Evolutionary conservation across 805 yeast species (phyloP).

Genomic region (Kluyveromyces starmeri): DNA sequence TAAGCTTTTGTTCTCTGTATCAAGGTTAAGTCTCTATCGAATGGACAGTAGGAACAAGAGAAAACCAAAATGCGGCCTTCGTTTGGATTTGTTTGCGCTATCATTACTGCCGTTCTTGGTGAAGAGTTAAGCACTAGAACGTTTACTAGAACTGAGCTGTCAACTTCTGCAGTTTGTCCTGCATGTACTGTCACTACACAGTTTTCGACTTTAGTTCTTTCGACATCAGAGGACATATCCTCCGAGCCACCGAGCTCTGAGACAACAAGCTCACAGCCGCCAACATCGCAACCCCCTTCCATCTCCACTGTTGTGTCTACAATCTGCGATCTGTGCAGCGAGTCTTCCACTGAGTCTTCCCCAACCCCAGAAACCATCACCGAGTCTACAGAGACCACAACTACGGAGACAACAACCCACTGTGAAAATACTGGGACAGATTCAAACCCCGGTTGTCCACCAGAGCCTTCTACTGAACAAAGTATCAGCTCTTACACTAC

Average conservation of each 20-base stretch:
- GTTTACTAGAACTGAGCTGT: conserved; percentile 1
- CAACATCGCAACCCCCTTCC: no score
- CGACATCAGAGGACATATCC: background rate
- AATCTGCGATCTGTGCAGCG: background rate
- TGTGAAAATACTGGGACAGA: background rate
- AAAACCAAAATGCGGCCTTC: background rate
- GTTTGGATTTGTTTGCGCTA: background rate
- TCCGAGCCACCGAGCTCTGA: no score
- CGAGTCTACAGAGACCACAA: conserved; percentile 1
- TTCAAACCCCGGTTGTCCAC: no score
- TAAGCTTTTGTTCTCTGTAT: no score
- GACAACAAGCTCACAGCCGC: no score
- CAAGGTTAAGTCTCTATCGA: no score
- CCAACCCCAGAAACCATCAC: background rate
- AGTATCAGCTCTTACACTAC: conserved; percentile 1
- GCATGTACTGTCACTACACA: conserved; percentile 7
- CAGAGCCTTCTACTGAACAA: background rate
- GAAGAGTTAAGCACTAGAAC: conserved; percentile 5
- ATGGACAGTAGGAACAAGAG: no score
- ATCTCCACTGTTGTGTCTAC: conserved; percentile 1
- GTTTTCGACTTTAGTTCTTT: background rate
- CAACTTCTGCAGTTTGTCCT: conserved; percentile 9
- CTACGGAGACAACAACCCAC: background rate
- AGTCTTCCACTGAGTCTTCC: background rate
- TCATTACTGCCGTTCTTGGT: background rate